These are phyloP conservation scores for Pseudogymnoascus sp. DNA, from an alignment of 2,329 filamentous ascomycete genomes.

Conservation along the genomic window DNA sequence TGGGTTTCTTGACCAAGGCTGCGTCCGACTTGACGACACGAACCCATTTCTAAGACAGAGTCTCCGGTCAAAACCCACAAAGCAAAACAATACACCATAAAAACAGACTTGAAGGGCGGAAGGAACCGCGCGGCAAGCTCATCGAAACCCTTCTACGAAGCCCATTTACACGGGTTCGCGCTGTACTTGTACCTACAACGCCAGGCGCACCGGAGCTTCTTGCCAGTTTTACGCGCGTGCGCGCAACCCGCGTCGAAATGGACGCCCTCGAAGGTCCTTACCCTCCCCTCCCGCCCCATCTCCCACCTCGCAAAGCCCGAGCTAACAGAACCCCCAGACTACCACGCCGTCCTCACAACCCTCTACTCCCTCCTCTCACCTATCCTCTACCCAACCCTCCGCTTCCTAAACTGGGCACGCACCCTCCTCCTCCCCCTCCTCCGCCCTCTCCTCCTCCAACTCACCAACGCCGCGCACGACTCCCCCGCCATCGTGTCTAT, in stretches of 20 bases:
- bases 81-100: not conserved
- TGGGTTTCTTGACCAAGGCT: not conserved
- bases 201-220: not conserved
- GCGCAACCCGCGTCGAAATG: not conserved
- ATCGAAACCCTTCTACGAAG: not conserved
- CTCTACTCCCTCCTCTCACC: conserved; percentile 1
- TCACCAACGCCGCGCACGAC: not conserved
- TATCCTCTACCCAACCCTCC: not conserved
- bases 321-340: not conserved
- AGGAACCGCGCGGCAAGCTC: not conserved
- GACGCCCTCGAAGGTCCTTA: not conserved
- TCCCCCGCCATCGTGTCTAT: not conserved
- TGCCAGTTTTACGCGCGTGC: not conserved
- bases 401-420: not conserved
- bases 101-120: not conserved
- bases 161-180: not conserved
- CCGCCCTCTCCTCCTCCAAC: not conserved
- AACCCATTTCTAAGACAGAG: not conserved
- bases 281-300: not conserved
- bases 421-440: not conserved
- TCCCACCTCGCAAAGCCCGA: not conserved
- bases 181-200: conserved; percentile 1
- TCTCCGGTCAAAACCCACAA: not conserved
- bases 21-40: not conserved
- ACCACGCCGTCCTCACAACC: not conserved